Evolutionary conservation across 306 rosid genomes (phyloP), one percentile per base, ranked within the genome.

Genomic region (Sesbania bispinosa): DNA sequence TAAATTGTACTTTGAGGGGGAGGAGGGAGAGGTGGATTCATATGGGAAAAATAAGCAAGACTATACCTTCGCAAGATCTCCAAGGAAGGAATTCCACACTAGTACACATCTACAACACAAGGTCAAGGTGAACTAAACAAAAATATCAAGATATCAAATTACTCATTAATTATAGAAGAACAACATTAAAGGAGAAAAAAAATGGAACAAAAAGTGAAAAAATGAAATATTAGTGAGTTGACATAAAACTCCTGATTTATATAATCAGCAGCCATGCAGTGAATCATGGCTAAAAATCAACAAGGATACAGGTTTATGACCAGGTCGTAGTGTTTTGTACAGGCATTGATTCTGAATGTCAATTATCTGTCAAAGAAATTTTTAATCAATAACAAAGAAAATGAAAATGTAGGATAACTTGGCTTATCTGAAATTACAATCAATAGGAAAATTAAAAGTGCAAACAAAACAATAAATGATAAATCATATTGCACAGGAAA

Each of bases 81-180:
- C 98, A 93, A 73, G 98, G 93, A 90, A 93, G 98, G 78, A 93
- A 93, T 67, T 93, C 92, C 38, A 83, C 92, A 3, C 90, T 85
- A 83, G 91, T 88, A 69, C 98, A 93, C 3, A 93, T 93, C 98
- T 93, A 67, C 43, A 67, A 29, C 66, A n/a, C 23, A 67, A 20
- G 53, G 92, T 93, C 73, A 88, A 88, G 97, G 82, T 69, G 71
- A 75, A 20, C 71, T 38, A 76, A 20, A 43, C 30, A 57, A 51
- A 38, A 67, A 51, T 33, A 69, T 55, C 33, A 53, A 38, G 47
- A 69, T 50, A 42, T 63, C 42, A 70, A 67, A 67, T 27, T 39
- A 50, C n/a, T 42, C 26, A 26, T 53, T 45, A 16, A 16, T 59
- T 63, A 48, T n/a, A 42, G 30, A 19, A 59, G 21, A 80, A 36